These are phyloP conservation scores for Huntiella moniliformis DNA, from an alignment of 2,329 filamentous ascomycete species.

Conservation along the genomic window DNA sequence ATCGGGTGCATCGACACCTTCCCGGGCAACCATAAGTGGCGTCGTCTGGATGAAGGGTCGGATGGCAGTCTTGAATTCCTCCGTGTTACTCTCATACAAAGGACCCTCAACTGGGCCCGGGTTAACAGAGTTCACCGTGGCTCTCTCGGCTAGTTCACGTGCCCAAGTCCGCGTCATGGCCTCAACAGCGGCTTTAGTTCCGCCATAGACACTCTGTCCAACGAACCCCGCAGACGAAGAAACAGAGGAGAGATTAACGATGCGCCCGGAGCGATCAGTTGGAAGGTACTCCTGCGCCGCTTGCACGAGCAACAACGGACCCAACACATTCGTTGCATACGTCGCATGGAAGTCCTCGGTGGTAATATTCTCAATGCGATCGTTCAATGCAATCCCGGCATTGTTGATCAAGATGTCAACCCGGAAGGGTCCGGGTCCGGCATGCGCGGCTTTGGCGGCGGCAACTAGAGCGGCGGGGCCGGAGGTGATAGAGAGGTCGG, in stretches of 20 bases:
- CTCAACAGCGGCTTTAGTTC: conserved; percentile 38
- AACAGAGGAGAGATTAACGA: conserved; percentile 37
- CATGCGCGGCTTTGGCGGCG: conserved; percentile 39
- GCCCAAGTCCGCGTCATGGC: conserved; percentile 42
- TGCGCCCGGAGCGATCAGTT: conserved; percentile 39
- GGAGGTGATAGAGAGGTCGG: conserved; percentile 46
- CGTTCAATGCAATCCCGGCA: conserved; percentile 53
- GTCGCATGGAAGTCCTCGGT: conserved; percentile 48
- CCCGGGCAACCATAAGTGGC: conserved; percentile 41
- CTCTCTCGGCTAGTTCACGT: conserved; percentile 32
- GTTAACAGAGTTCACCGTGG: conserved; percentile 39
- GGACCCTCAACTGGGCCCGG: conserved; percentile 35
- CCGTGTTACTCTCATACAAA: conserved; percentile 29
- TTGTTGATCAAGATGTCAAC: conserved; percentile 82
- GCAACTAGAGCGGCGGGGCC: conserved; percentile 42
- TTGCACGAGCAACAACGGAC: conserved; percentile 60
- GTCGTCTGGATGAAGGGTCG: conserved; percentile 29
- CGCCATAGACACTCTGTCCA: conserved; percentile 37
- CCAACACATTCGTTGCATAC: conserved; percentile 67
- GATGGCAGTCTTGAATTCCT: conserved; percentile 25
- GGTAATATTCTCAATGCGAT: conserved; percentile 41
- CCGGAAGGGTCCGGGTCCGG: conserved; percentile 32
- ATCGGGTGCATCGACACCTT: conserved; percentile 11
- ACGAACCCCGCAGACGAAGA: conserved; percentile 34
- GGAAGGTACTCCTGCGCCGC: conserved; percentile 52